A percentile compares a stretch with the other conserved stretches of the same genome.
phyloP scores from a whole-genome alignment of 495 filamentous ascomycete genomes.

The Tuber umbilicatum region DNA sequence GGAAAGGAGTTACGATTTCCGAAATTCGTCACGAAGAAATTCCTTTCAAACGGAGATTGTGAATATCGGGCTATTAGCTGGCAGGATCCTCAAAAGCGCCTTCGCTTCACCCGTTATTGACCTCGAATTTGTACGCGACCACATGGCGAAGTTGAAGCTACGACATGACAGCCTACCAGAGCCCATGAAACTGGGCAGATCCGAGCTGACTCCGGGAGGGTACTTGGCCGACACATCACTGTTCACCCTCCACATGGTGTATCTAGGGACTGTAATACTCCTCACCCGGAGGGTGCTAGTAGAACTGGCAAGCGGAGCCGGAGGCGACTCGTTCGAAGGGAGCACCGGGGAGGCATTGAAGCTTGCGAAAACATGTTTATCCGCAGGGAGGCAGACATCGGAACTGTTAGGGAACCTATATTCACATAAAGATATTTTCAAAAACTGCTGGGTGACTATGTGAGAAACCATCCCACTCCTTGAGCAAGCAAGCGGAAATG shows the following conservation, averaged over 20 bases:
- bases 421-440: conserved; percentile 13
- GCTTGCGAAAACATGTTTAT: conserved; percentile 11
- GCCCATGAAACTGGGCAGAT: conserved; percentile 4
- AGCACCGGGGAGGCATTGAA: conserved; percentile 4
- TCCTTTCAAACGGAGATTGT: conserved; percentile 13
- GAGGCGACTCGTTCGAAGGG: conserved; percentile 2
- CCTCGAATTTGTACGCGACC: conserved; percentile 10
- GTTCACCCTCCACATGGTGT: conserved; percentile 18
- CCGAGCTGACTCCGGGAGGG: neutral
- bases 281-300: conserved; percentile 16
- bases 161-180: conserved; percentile 12
- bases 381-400: conserved; percentile 15
- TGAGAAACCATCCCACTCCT: neutral
- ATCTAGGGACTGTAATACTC: conserved; percentile 12
- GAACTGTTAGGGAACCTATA: conserved; percentile 10
- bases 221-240: conserved; percentile 4
- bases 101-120: conserved; percentile 4
- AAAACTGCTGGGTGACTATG: conserved; percentile 18
- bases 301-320: conserved; percentile 3
- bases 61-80: conserved; percentile 13
- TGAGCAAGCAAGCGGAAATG: neutral
- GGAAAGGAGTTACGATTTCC: conserved; percentile 13
- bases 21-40: conserved; percentile 6
- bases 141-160: conserved; percentile 10
- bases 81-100: conserved; percentile 9